phyloP scores from a whole-genome alignment of 495 filamentous ascomycete genomes.

The Aspergillus conjunctus region DNA sequence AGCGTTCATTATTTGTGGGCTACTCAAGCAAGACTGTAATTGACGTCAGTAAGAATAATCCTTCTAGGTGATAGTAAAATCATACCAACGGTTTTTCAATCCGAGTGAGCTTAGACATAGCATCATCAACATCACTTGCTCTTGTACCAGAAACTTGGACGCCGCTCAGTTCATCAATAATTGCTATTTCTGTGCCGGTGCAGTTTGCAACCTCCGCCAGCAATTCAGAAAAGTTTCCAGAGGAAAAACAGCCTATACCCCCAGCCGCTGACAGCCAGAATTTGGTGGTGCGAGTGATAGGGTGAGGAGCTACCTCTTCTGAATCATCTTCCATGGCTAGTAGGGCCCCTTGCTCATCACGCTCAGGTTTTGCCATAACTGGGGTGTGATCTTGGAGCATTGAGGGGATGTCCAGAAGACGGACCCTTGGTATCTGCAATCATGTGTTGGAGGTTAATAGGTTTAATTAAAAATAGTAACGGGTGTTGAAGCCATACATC shows the following conservation, averaged over 20 bases:
- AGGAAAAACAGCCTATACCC: slow-evolving; percentile 24
- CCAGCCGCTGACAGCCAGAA: slow-evolving; percentile 24
- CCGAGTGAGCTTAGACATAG: slow-evolving; percentile 64
- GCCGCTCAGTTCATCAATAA: slow-evolving; percentile 21
- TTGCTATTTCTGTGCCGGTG: slow-evolving; percentile 29
- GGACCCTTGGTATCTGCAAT: slow-evolving; percentile 26
- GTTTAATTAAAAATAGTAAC: neutral
- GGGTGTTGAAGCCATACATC: slow-evolving; percentile 24
- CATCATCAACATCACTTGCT: slow-evolving; percentile 64
- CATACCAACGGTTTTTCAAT: slow-evolving; percentile 57
- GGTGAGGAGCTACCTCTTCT: slow-evolving; percentile 16
- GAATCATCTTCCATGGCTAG: slow-evolving; percentile 19
- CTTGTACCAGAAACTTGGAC: slow-evolving; percentile 28
- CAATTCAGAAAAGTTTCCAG: slow-evolving; percentile 14
- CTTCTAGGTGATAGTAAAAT: neutral
- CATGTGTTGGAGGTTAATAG: neutral
- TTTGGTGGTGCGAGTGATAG: slow-evolving; percentile 16
- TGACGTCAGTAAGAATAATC: neutral
- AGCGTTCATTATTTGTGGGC: slow-evolving; percentile 19
- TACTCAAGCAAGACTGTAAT: slow-evolving; percentile 16
- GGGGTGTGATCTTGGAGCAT: slow-evolving; percentile 14
- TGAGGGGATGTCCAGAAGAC: slow-evolving; percentile 18
- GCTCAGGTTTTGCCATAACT: neutral
- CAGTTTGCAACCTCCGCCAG: slow-evolving; percentile 19
- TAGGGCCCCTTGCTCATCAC: slow-evolving; percentile 12